phyloP scores from a whole-genome alignment of 1,139 yeast genomes.

The Hemisphaericaspora xylanilytica region DNA sequence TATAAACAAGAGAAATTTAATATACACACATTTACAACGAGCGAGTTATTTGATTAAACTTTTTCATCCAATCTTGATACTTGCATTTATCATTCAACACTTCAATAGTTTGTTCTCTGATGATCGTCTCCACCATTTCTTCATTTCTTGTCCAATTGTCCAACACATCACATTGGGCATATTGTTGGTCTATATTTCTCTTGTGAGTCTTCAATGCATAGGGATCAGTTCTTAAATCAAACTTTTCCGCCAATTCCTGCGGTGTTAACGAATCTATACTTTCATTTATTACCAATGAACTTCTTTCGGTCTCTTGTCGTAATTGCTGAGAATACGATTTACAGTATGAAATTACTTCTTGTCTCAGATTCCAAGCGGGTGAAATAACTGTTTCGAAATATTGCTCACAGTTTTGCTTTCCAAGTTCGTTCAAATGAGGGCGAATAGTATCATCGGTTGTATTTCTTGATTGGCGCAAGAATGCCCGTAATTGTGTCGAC shows the following conservation, averaged over 20 bases:
- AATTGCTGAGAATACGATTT: slow-evolving; percentile 24
- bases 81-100: slow-evolving; percentile 38
- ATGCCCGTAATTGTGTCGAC: slow-evolving; percentile 35
- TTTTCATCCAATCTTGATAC: slow-evolving; percentile 35
- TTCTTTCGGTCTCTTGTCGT: slow-evolving; percentile 12
- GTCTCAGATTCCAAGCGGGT: slow-evolving; percentile 40
- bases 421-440: slow-evolving; percentile 36
- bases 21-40: neutral
- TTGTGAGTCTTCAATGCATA: slow-evolving; percentile 33
- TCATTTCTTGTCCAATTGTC: slow-evolving; percentile 42
- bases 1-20: slow-evolving; percentile 2
- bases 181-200: slow-evolving; percentile 23
- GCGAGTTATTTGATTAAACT: slow-evolving; percentile 14
- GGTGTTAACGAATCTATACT: slow-evolving; percentile 3
- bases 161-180: slow-evolving; percentile 26
- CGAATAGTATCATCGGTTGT: slow-evolving; percentile 41
- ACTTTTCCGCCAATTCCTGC: slow-evolving; percentile 13
- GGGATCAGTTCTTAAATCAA: slow-evolving; percentile 40
- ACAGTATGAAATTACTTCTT: slow-evolving; percentile 32
- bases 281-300: neutral
- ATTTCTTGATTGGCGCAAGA: slow-evolving; percentile 37
- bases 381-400: slow-evolving; percentile 29
- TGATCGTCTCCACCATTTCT: slow-evolving; percentile 30
- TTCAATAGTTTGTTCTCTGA: slow-evolving; percentile 32
- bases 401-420: slow-evolving; percentile 23